Base-by-base conservation (phyloP, 2,329 filamentous ascomycete species). In the Epichloe typhina region DNA sequence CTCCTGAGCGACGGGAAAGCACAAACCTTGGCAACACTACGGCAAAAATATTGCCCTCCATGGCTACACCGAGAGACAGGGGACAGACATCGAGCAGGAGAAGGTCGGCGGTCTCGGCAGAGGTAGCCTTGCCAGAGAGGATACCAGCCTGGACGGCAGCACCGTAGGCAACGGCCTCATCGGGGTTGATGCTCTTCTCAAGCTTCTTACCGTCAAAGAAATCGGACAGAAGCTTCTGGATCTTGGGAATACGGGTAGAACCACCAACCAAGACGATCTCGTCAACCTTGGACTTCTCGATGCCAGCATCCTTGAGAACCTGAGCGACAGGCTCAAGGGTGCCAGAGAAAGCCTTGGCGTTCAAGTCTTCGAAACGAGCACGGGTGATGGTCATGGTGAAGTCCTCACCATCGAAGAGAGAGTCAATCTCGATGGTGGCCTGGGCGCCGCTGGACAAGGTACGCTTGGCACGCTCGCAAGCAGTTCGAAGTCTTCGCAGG, bases 151-250 rank as follows among this genome's bases (percentile, higher is more conserved):
- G 93, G 56, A 98, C 91, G 63, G 93, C 93, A 59, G 93, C 93
- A 83, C 93, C 93, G 75, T 96, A 96, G 63, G 93, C 93, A 66
- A 98, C 93, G 62, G 93, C 93, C 80, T 98, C 93, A 69, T 98
- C 93, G 64, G 93, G 93, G 83, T 98, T 98, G 79, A 97, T 97
- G 79, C 87, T 93, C 81, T 96, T 97, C 83, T 97, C 91, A 61
- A 96, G 88, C 86, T 98, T 96, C 88, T 98, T 98, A 74, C 90
- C 90, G 70, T 94, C 87, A 77, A 98, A 98, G 82, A 90, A 96
- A 74, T 98, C 93, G 76, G 84, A 90, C 61, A 98, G 84, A 60
- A 98, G 86, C 83, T 97, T 97, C 84, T 98, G 93, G 72, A 98
- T 95, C 71, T 84, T 83, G 67, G 93, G 93, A 63, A 98, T 98